Percentiles rank a stretch among this genome's conserved stretches.
Conservation (phyloP, 2,329 filamentous ascomycete species). For the Fusarium nelsonii region DNA sequence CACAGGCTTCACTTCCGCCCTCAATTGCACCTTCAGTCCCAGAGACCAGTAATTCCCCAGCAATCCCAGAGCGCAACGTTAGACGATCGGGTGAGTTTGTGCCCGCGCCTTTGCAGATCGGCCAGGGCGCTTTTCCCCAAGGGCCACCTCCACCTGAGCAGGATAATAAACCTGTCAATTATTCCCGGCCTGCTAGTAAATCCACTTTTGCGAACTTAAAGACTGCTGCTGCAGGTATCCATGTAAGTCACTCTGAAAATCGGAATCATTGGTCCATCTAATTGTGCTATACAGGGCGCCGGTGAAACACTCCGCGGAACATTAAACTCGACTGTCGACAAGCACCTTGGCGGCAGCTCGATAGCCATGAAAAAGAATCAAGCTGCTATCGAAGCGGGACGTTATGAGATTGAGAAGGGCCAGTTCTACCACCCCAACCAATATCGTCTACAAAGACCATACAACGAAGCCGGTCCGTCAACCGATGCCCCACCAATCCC, state of each 20-base stretch:
- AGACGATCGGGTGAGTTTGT: conserved; percentile 12
- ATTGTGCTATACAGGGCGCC: conserved; percentile 28
- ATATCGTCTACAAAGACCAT: conserved; percentile 23
- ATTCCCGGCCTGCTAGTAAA: conserved; percentile 32
- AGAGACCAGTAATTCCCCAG: conserved; percentile 7
- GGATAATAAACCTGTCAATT: conserved; percentile 14
- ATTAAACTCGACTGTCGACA: conserved; percentile 43
- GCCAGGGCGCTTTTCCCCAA: conserved; percentile 7
- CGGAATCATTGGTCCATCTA: not conserved
- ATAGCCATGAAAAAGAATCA: conserved; percentile 42
- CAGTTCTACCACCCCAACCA: conserved; percentile 40
- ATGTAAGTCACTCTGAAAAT: conserved; percentile 1
- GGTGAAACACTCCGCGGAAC: conserved; percentile 46
- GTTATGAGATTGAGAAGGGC: conserved; percentile 43
- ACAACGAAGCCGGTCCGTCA: not conserved
- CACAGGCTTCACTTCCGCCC: conserved; percentile 1
- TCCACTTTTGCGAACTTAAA: conserved; percentile 45
- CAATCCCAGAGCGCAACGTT: conserved; percentile 38
- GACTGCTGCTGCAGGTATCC: conserved; percentile 41
- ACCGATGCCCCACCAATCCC: not conserved
- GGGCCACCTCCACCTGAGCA: not conserved
- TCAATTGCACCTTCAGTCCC: conserved; percentile 2
- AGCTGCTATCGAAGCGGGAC: conserved; percentile 42
- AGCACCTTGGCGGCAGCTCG: conserved; percentile 23
- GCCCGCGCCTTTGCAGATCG: conserved; percentile 15